These are phyloP conservation scores for Dictyostelium capitatum DNA, from an alignment of 78 protist species.

Conservation along the genomic window DNA sequence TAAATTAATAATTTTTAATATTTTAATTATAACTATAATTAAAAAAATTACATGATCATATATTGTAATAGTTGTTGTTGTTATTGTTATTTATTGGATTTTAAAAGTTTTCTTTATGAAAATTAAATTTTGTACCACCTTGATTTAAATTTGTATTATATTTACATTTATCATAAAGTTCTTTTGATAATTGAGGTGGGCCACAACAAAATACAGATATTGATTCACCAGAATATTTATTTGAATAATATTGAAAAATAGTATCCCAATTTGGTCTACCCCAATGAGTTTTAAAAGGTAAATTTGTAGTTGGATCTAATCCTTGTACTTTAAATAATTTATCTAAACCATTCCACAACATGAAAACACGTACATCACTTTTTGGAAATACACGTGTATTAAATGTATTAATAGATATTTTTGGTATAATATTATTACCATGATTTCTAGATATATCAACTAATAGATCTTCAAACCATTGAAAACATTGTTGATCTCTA, in stretches of 20 bases:
- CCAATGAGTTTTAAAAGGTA: conserved; percentile 65
- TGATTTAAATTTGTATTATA: conserved; percentile 41
- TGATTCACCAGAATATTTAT: conserved; percentile 45
- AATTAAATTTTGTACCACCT: conserved; percentile 56
- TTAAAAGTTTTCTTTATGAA: conserved; percentile 91
- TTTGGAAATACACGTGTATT: conserved; percentile 84
- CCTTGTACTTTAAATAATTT: conserved; percentile 10
- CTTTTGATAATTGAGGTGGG: conserved; percentile 80
- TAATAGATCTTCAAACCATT: conserved; percentile 86
- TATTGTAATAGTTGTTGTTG: neutral
- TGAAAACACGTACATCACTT: conserved; percentile 85
- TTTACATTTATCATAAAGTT: conserved; percentile 60
- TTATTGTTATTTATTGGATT: neutral
- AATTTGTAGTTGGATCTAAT: conserved; percentile 81
- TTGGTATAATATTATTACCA: conserved; percentile 63
- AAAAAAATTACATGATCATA: neutral
- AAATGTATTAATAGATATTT: conserved; percentile 67
- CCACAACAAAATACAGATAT: conserved; percentile 92
- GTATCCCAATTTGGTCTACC: conserved; percentile 82
- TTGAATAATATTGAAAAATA: conserved; percentile 63
- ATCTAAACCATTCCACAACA: conserved; percentile 57
- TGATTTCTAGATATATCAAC: conserved; percentile 71
- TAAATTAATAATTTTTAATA: neutral
- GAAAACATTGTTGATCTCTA: conserved; percentile 85
- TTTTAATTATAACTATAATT: neutral